These are phyloP conservation scores for Hypoxylon rickii DNA, from an alignment of 495 filamentous ascomycete species.

Conservation along the genomic window DNA sequence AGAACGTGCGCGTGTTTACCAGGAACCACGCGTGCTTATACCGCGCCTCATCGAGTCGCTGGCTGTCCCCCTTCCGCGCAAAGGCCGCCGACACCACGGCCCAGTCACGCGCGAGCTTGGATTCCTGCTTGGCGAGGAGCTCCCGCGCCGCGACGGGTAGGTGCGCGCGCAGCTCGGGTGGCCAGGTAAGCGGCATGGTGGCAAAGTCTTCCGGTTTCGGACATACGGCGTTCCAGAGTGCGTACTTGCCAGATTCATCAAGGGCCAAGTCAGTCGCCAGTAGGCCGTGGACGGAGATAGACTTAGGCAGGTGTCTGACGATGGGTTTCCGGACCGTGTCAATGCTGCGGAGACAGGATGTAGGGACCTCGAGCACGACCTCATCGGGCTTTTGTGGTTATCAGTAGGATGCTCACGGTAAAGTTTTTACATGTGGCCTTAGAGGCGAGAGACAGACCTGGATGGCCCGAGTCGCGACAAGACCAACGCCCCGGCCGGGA, in stretches of 20 bases:
- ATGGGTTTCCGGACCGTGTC: conserved; percentile 60
- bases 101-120: conserved; percentile 69
- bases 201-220: conserved; percentile 64
- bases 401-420: neutral
- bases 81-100: conserved; percentile 55
- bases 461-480: conserved; percentile 68
- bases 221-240: conserved; percentile 70
- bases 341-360: conserved; percentile 63
- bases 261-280: conserved; percentile 72
- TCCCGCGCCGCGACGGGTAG: conserved; percentile 50
- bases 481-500: conserved; percentile 71
- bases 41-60: conserved; percentile 53
- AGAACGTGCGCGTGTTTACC: conserved; percentile 84
- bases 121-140: conserved; percentile 64
- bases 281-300: conserved; percentile 67
- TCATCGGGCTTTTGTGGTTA: conserved; percentile 50
- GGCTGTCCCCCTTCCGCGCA: conserved; percentile 43
- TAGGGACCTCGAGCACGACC: conserved; percentile 66
- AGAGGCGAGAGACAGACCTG: conserved; percentile 57
- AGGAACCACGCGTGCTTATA: conserved; percentile 79
- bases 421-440: too few relatives aligned
- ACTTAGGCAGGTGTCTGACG: conserved; percentile 50
- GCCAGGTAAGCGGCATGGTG: conserved; percentile 74
- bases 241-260: conserved; percentile 40
- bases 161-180: conserved; percentile 46